Base-by-base conservation (phyloP, 202 grass and related monocot genomes). In the Eragrostis tef region DNA sequence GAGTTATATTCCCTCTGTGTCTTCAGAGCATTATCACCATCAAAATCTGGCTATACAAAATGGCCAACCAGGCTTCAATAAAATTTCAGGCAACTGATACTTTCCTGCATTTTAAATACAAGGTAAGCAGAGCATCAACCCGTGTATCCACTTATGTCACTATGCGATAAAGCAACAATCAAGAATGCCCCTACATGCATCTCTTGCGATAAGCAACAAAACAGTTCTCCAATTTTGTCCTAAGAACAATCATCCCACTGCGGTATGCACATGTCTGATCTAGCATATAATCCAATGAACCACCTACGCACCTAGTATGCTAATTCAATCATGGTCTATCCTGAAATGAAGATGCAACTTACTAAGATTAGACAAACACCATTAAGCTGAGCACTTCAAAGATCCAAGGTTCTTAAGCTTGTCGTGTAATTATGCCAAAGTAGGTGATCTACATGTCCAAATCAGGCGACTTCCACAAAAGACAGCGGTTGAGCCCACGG, bases 1-100 rank as follows among this genome's bases (percentile, higher is more conserved):
- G 27, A 79, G 75, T 88, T 86, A 80, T 86, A 91, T 88, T 76
- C 86, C 62, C 61, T 43, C 71, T 20, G 60, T 61, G 70, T 83
- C 67, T 78, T n/a, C 14, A 27, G 87, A 86, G 73, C 67, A 86
- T 51, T 44, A 73, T 78, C 79, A 75, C 84, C 48, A 85, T 69
- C 51, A 73, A 82, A 48, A n/a, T 60, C 61, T 0, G 10, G 27
- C 3, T 4, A 1, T 44, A 64, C 4, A 20, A 52, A 79, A 36
- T 25, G 70, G 21, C 29, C 12, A 69, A 69, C 44, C 59, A 47
- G 60, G 5, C 13, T n/a, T 39, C 42, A 42, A 20, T 25, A 24
- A 56, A 44, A 43, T 51, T 44, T 20, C 31, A 82, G 43, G 42
- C 5, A 60, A 56, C 44, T 31, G 29, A 31, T 75, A n/a, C n/a